These are phyloP conservation scores for Trametes hirsuta DNA, from an alignment of 1,284 basidiomycete species.

Conservation along the genomic window DNA sequence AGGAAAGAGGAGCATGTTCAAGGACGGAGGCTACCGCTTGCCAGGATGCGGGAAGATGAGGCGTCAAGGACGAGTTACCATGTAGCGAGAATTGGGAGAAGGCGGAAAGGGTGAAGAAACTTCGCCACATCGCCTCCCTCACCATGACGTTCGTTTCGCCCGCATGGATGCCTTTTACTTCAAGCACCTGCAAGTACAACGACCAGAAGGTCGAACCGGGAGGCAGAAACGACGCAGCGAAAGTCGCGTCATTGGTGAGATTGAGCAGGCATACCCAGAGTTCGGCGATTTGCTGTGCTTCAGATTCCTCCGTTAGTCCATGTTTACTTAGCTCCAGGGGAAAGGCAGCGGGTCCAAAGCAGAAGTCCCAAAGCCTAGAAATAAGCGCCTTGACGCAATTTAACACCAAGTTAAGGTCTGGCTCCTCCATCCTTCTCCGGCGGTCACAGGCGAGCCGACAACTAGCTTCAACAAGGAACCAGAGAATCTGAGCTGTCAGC, in stretches of 20 bases:
- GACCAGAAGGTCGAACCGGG: constrained; percentile 45
- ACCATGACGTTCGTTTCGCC: constrained; percentile 44
- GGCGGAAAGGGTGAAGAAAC: constrained; percentile 71
- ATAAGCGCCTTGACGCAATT: constrained; percentile 46
- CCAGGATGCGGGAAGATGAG: constrained; percentile 70
- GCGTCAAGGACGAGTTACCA: constrained; percentile 56
- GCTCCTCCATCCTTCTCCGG: constrained; percentile 25
- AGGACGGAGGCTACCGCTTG: constrained; percentile 61
- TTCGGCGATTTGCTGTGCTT: constrained; percentile 45
- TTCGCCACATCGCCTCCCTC: constrained; percentile 77
- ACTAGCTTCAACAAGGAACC: constrained; percentile 66
- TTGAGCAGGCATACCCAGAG: constrained; percentile 82
- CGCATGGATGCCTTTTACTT: constrained; percentile 34
- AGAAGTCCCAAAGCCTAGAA: constrained; percentile 54
- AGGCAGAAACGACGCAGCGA: constrained; percentile 12
- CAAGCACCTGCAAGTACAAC: constrained; percentile 42
- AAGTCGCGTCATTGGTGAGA: constrained; percentile 15
- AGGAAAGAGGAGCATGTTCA: constrained; percentile 59
- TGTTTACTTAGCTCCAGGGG: constrained; percentile 40
- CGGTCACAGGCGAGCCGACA: constrained; percentile 40
- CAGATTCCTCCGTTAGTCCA: constrained; percentile 42
- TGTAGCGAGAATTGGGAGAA: constrained; percentile 80
- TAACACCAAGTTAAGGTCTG: constrained; percentile 26
- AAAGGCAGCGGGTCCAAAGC: constrained; percentile 53
- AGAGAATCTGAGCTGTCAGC: constrained; percentile 50